phyloP scores from a whole-genome alignment of 2,329 filamentous ascomycete genomes.

The Plenodomus tracheiphilus region DNA sequence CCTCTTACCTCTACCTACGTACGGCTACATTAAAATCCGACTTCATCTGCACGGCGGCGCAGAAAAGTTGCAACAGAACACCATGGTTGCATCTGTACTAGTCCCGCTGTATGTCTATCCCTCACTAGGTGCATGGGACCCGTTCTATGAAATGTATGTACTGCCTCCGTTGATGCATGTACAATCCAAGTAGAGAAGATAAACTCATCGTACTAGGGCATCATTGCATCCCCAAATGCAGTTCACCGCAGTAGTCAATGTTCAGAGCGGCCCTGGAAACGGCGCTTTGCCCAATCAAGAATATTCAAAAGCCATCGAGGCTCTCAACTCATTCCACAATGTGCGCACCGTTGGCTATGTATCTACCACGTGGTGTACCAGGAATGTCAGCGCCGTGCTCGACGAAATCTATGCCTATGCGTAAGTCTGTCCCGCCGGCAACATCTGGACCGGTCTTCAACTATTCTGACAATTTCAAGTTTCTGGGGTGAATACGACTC shows the following conservation, averaged over 20 bases:
- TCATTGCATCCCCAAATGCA: slow-evolving; percentile 44
- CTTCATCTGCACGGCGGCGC: not conserved
- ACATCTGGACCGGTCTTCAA: not conserved
- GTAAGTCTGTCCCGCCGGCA: slow-evolving; percentile 2
- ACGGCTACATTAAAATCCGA: too few relatives aligned
- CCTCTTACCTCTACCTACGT: too few relatives aligned
- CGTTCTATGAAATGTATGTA: slow-evolving; percentile 49
- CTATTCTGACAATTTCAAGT: not conserved
- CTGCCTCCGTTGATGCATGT: slow-evolving; percentile 2
- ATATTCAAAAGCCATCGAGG: slow-evolving; percentile 49
- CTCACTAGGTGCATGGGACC: slow-evolving; percentile 51
- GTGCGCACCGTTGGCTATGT: slow-evolving; percentile 56
- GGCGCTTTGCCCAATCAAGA: slow-evolving; percentile 48
- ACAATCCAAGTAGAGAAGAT: slow-evolving; percentile 1
- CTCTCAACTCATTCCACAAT: slow-evolving; percentile 50
- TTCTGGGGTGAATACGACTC: slow-evolving; percentile 47
- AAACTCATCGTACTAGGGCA: slow-evolving; percentile 24
- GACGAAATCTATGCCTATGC: slow-evolving; percentile 52
- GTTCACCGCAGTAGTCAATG: slow-evolving; percentile 57
- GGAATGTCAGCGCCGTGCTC: slow-evolving; percentile 22
- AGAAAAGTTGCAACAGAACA: not conserved
- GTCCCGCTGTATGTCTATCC: slow-evolving; percentile 57
- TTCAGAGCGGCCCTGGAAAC: slow-evolving; percentile 53
- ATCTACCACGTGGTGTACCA: slow-evolving; percentile 52
- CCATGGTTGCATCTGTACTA: slow-evolving; percentile 40